phyloP scores from a whole-genome alignment of 169 alveolate species.

The Cryptosporidium canis region DNA sequence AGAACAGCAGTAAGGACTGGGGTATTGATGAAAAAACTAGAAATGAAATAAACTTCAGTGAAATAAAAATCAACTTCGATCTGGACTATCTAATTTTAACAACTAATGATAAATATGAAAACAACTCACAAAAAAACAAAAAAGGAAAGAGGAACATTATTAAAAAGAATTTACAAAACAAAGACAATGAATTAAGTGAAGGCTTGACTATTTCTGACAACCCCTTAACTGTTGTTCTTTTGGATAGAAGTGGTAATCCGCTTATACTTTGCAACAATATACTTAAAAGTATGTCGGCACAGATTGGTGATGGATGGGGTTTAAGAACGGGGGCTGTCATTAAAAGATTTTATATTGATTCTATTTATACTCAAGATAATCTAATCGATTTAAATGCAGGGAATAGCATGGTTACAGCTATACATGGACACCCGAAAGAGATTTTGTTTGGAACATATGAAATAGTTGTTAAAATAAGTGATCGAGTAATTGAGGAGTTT shows the following conservation, averaged over 20 bases:
- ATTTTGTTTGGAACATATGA: constrained; percentile 46
- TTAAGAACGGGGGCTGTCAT: constrained; percentile 61
- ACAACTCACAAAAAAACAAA: neutral
- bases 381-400: neutral
- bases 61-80: constrained; percentile 19
- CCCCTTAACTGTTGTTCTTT: constrained; percentile 32
- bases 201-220: constrained; percentile 4
- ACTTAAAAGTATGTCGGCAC: constrained; percentile 52
- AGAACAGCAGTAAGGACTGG: constrained; percentile 15
- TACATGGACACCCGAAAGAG: constrained; percentile 51
- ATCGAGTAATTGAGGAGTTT: constrained; percentile 40
- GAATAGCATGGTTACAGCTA: neutral
- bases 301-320: constrained; percentile 46
- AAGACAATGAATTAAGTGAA: constrained; percentile 9
- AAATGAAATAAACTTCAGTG: constrained; percentile 2
- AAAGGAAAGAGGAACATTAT: neutral
- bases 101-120: neutral
- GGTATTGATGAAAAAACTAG: constrained; percentile 8
- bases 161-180: constrained; percentile 6
- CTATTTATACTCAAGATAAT: constrained; percentile 46
- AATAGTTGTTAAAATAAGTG: constrained; percentile 50
- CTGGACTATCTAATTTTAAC: constrained; percentile 7
- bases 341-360: constrained; percentile 49
- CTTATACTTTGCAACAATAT: constrained; percentile 23
- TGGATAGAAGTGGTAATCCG: constrained; percentile 50